phyloP scores from a whole-genome alignment of 306 rosid species.

The Urtica urens region DNA sequence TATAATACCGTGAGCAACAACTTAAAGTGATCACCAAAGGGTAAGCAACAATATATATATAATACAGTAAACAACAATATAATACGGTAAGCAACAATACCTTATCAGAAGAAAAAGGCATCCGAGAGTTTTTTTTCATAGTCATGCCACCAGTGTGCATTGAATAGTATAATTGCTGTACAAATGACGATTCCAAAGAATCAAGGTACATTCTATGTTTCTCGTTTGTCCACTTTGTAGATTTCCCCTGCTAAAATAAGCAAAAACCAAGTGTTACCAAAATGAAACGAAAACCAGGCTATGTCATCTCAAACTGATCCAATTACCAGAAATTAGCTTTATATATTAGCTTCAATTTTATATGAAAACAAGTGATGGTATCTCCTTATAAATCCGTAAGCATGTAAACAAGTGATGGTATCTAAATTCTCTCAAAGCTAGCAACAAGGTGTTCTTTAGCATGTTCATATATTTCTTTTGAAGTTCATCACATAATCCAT shows the following conservation, averaged over 20 bases:
- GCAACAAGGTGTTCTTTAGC: too few species aligned
- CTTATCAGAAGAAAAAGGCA: constrained; percentile 33
- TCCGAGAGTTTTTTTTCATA: constrained; percentile 21
- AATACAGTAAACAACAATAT: constrained; percentile 6
- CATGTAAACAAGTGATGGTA: too few species aligned
- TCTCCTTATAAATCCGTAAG: too few species aligned
- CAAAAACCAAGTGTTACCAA: constrained; percentile 16
- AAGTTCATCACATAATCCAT: too few species aligned
- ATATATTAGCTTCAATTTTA: too few species aligned
- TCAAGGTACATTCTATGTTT: constrained; percentile 54
- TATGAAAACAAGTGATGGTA: too few species aligned
- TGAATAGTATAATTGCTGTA: constrained; percentile 43
- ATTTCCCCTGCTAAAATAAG: constrained; percentile 28
- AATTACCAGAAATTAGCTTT: too few species aligned
- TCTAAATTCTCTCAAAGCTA: too few species aligned
- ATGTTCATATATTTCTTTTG: too few species aligned
- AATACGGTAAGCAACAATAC: constrained; percentile 29
- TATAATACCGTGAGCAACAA: constrained; percentile 18
- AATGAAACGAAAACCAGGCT: neutral
- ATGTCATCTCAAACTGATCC: too few species aligned
- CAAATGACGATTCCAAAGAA: constrained; percentile 75
- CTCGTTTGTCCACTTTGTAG: constrained; percentile 71
- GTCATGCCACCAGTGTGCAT: constrained; percentile 22
- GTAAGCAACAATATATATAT: constrained; percentile 2
- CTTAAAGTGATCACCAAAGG: constrained; percentile 12